phyloP scores from a whole-genome alignment of 495 filamentous ascomycete genomes.

The Neurospora sp. region DNA sequence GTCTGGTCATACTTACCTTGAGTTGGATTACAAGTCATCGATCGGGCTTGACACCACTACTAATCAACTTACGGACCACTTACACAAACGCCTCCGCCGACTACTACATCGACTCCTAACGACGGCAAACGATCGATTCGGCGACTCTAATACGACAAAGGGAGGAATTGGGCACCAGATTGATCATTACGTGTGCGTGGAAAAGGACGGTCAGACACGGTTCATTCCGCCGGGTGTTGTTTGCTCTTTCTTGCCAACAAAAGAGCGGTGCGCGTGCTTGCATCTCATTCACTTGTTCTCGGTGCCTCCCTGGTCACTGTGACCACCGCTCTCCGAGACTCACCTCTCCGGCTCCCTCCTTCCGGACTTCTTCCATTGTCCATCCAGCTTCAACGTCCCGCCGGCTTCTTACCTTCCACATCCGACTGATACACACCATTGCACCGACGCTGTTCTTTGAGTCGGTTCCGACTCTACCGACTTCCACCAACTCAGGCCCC shows the following conservation, averaged over 20 bases:
- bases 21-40: not conserved
- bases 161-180: not conserved
- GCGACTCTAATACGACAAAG: not conserved
- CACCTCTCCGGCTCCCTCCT: not conserved
- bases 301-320: not conserved
- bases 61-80: not conserved
- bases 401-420: not conserved
- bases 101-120: not conserved
- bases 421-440: not conserved
- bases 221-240: not conserved
- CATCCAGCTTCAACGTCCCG: not conserved
- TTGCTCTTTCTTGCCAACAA: not conserved
- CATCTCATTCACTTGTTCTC: not conserved
- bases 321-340: not conserved
- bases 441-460: not conserved
- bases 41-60: not conserved
- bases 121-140: not conserved
- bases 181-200: not conserved
- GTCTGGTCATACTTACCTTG: not conserved
- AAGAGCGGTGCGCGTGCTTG: not conserved
- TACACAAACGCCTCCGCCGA: not conserved
- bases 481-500: not conserved
- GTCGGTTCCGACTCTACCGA: conserved; percentile 1
- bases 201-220: not conserved
- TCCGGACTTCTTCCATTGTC: not conserved